Evolutionary conservation across 805 yeast genomes (phyloP), one percentile per base, ranked within the genome.

Genomic region (Teunomyces kruisii): DNA sequence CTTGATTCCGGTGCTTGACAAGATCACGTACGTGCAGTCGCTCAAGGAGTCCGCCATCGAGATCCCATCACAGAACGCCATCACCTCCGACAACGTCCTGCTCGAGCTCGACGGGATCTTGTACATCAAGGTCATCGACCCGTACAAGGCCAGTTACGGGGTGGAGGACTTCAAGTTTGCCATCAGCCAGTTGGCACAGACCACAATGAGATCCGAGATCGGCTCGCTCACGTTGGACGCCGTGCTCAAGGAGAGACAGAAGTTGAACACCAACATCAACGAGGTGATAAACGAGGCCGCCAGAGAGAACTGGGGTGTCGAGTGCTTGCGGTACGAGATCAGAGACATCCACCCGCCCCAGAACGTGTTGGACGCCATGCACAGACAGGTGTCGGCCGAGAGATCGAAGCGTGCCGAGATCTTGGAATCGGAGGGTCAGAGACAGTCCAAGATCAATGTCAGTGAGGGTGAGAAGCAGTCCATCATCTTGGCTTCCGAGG

Each of bases 81-180:
- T 88, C 61, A 88, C 96, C 12, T 79, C 88, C 13, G 96, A 88
- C 62, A 88, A 88, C 55, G 96, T 88, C 37, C 83, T 90, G 4
- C 73, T 88, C 51, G 94, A 87, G 54, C 76, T 88, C 75, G 96
- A 88, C 56, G 96, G 96, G 49, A 86, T 88, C 12, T 73, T 88
- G 48, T 88, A 86, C 57, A 80, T 87, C 55, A 81, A 81, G 53
- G 91, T 88, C 3, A 75, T 78, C 38, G 95, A 88, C 58, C 87
- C 96, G 4, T 88, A 84, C 62, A 86, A 84, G 68, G 96, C 96
- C 3, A 79, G 88, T 36, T 88, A 88, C 56, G 95, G 95, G 10
- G 95, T 88, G 14, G 96, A 88, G 59, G 91, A 88, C 57, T 88
- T 90, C 40, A 88, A 84, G 58, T 88, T 85, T 61, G 96, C 96